phyloP scores from a whole-genome alignment of 2,329 filamentous ascomycete species.

The Grosmannia clavigera region DNA sequence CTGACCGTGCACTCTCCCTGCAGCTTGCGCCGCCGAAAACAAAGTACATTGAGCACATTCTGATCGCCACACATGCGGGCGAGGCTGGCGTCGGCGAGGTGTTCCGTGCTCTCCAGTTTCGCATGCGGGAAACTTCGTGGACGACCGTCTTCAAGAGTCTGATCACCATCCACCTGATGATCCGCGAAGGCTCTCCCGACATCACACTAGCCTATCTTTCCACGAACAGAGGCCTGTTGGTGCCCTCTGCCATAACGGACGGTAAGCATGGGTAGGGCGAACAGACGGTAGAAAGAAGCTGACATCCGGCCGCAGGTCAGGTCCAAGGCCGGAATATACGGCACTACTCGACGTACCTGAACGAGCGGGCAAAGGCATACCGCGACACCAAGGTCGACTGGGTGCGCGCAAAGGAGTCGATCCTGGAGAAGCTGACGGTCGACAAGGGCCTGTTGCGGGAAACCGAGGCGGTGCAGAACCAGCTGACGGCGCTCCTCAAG shows the following conservation, averaged over 20 bases:
- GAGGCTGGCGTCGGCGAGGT: slow-evolving; percentile 93
- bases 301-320: slow-evolving; percentile 49
- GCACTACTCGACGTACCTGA: slow-evolving; percentile 78
- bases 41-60: slow-evolving; percentile 98
- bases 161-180: slow-evolving; percentile 94
- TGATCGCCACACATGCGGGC: slow-evolving; percentile 86
- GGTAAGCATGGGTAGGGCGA: slow-evolving; percentile 39
- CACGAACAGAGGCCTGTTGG: slow-evolving; percentile 69
- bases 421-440: slow-evolving; percentile 73
- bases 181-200: slow-evolving; percentile 83
- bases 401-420: slow-evolving; percentile 69
- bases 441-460: slow-evolving; percentile 89
- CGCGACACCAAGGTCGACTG: slow-evolving; percentile 80
- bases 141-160: slow-evolving; percentile 98
- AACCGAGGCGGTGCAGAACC: slow-evolving; percentile 79
- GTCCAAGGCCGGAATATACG: slow-evolving; percentile 91
- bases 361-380: slow-evolving; percentile 70
- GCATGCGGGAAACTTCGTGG: slow-evolving; percentile 93
- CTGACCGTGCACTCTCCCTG: background rate
- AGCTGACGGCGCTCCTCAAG: slow-evolving; percentile 73
- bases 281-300: background rate
- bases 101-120: slow-evolving; percentile 79
- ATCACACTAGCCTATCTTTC: slow-evolving; percentile 77
- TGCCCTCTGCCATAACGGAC: slow-evolving; percentile 84
- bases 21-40: slow-evolving; percentile 93